A percentile compares a stretch with the other conserved stretches of the same genome.
Evolutionary conservation across 208 protist genomes (phyloP).

Genomic region (Leishmania lainsoni): DNA sequence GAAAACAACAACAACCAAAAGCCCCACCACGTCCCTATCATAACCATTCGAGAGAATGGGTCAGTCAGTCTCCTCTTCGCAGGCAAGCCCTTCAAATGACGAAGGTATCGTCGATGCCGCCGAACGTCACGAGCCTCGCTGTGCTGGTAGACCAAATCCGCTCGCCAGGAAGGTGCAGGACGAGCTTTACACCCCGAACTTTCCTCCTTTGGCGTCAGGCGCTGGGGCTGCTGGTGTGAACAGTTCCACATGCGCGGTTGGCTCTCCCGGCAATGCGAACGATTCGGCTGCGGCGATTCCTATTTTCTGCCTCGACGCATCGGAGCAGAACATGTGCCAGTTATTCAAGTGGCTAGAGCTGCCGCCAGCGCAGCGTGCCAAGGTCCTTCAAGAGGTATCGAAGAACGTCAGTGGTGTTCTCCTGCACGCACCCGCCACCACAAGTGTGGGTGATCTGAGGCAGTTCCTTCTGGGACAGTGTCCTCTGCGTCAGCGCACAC

Average conservation of each 20-base stretch:
- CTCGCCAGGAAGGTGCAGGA: constrained; percentile 12
- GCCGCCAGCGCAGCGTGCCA: constrained; percentile 6
- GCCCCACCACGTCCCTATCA: no score
- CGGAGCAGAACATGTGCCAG: constrained; percentile 5
- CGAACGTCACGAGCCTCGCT: neutral
- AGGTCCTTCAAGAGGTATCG: constrained; percentile 1
- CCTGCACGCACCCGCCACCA: constrained; percentile 11
- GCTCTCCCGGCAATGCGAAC: neutral
- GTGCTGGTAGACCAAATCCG: neutral
- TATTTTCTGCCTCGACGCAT: constrained; percentile 25
- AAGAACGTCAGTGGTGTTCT: constrained; percentile 13
- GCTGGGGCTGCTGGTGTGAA: neutral
- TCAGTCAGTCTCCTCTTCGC: constrained; percentile 1
- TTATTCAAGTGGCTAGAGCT: constrained; percentile 14
- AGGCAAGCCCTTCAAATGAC: neutral
- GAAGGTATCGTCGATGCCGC: neutral
- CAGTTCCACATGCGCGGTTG: neutral
- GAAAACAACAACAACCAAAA: neutral
- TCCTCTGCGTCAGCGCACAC: neutral
- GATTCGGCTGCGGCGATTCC: neutral
- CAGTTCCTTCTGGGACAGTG: constrained; percentile 10
- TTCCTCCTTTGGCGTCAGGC: neutral
- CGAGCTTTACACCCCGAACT: constrained; percentile 1
- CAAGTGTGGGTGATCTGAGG: constrained; percentile 8
- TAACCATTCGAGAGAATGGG: constrained; percentile 3